These are phyloP conservation scores for Musa balbisiana DNA, from an alignment of 202 grass and related monocot genomes.

Conservation along the genomic window DNA sequence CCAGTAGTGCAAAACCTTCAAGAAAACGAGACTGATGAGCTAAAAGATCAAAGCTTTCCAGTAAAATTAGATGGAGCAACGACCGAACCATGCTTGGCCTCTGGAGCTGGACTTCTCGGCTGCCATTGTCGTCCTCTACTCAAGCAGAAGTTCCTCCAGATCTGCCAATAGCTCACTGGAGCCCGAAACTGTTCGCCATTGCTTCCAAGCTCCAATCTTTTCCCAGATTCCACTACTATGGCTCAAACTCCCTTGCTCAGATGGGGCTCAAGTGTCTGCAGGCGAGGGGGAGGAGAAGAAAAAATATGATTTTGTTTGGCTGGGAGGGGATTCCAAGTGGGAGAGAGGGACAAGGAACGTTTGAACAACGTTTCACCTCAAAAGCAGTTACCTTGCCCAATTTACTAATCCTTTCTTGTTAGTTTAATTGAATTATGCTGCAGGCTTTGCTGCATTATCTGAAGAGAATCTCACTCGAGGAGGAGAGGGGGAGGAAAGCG, in stretches of 20 bases:
- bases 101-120: conserved; percentile 41
- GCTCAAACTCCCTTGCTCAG: neutral
- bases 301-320: neutral
- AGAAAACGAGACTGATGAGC: neutral
- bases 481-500: neutral
- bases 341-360: conserved; percentile 23
- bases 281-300: neutral
- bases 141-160: neutral
- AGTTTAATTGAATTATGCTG: conserved; percentile 3
- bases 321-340: conserved; percentile 24
- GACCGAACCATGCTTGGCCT: conserved; percentile 76
- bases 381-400: conserved; percentile 15
- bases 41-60: neutral
- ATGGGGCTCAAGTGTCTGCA: neutral
- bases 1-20: conserved; percentile 97
- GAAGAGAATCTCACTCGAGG: conserved; percentile 10
- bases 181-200: conserved; percentile 9
- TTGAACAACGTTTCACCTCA: conserved; percentile 14
- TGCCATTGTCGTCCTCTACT: conserved; percentile 25
- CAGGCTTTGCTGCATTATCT: conserved; percentile 21
- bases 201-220: conserved; percentile 4
- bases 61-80: neutral
- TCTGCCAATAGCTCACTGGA: neutral
- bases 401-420: conserved; percentile 8
- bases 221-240: neutral